phyloP scores from a whole-genome alignment of 1,139 yeast species.

The Lodderomyces pseudojiufengensis region DNA sequence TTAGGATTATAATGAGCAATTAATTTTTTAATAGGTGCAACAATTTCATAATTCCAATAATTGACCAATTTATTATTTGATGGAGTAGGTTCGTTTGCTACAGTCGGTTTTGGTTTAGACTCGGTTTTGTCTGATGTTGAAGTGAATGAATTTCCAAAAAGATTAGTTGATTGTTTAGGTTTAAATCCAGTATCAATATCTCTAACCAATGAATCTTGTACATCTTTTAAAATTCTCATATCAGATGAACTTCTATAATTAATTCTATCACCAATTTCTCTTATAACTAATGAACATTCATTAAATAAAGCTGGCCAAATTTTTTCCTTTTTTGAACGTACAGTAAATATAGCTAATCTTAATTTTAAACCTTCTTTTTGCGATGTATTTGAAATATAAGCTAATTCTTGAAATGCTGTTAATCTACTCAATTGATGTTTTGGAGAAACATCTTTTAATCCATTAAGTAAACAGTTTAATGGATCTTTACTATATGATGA shows the following conservation, averaged over 20 bases:
- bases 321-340: slow-evolving; percentile 42
- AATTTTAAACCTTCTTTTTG: slow-evolving; percentile 42
- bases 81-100: neutral
- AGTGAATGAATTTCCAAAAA: slow-evolving; percentile 33
- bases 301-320: slow-evolving; percentile 58
- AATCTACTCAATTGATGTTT: slow-evolving; percentile 55
- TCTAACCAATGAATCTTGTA: slow-evolving; percentile 15
- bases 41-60: slow-evolving; percentile 4
- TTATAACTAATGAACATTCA: slow-evolving; percentile 56
- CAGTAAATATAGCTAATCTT: slow-evolving; percentile 53
- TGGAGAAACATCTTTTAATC: slow-evolving; percentile 49
- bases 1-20: neutral
- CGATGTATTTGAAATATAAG: slow-evolving; percentile 51
- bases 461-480: slow-evolving; percentile 68
- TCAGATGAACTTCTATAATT: slow-evolving; percentile 34
- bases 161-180: slow-evolving; percentile 17
- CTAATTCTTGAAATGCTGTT: slow-evolving; percentile 74
- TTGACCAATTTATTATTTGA: slow-evolving; percentile 4
- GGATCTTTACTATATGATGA: slow-evolving; percentile 70
- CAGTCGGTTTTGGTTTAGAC: slow-evolving; percentile 2
- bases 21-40: slow-evolving; percentile 1
- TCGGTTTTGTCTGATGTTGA: slow-evolving; percentile 9
- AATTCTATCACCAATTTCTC: slow-evolving; percentile 41
- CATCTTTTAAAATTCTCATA: slow-evolving; percentile 25
- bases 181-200: slow-evolving; percentile 10